Evolutionary conservation across 768 basidiomycete genomes (phyloP), one percentile per base, ranked within the genome.

Genomic region (Kwoniella sp.): DNA sequence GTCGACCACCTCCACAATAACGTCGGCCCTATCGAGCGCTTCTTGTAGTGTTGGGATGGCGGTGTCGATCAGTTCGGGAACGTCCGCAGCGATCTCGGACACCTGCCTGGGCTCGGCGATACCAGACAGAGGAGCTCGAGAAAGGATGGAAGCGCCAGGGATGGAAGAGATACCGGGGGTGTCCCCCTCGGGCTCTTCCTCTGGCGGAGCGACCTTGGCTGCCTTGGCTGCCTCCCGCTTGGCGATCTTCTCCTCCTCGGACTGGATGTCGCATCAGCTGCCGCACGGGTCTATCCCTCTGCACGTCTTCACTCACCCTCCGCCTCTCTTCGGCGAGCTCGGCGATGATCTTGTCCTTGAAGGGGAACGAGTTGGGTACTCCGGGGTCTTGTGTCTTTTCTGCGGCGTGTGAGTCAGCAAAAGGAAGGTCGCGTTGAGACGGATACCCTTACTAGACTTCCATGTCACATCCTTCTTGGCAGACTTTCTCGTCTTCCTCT

Each of bases 311-410:
- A 73, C 81, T 65, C 64, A 90, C 89, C 57, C 79, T 75, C 65
- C 87, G 79, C 57, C 89, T 83, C 68, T 88, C 81, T 63, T 87
- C 87, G 38, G 85, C 84, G 45, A 93, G 80, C 66, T 96, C 91
- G 4, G 89, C 91, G 25, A 96, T 78, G 58, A 96, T 86, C 74
- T 89, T 84, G 65, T 92, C 91, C 76, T 93, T 96, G 80, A 85
- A 91, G 3, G 89, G 90, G 76, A 90, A 90, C 53, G 83, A 84
- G 75, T 87, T 92, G 6, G 91, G 91, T 60, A 95, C 90, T 38
- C 91, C 91, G 26, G 87, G 89, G 73, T 96, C 91, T 73, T 89
- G 91, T 66, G 82, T 80, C 56, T 84, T 82, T 73, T 87, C 42
- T 65, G 8, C 50, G 8, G 15, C 17, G 19, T 26, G 27, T n/a